Evolutionary conservation across 1,139 yeast genomes (phyloP), one percentile per base, ranked within the genome.

Genomic region (Kodamaea derodonti): DNA sequence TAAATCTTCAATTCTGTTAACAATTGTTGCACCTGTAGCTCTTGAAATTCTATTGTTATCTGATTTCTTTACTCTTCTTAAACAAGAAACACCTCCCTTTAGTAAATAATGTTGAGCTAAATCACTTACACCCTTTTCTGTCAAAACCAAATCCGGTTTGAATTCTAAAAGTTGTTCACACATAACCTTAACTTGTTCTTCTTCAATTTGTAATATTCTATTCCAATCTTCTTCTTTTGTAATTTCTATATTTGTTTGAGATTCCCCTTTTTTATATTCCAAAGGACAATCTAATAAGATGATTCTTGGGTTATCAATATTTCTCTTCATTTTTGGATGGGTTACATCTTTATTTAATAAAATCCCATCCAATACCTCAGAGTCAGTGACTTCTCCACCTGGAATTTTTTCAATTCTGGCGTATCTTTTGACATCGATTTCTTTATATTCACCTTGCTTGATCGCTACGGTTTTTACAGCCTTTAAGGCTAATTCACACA

Each of bases 81-180:
- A 72, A 2, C 88, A 95, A 34, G 95, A 77, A 45, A 90, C 90
- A 37, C 95, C 95, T 42, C 95, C 96, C 67, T 90, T 90, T 55
- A 92, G 73, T 47, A 94, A 68, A 62, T 84, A 90, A 65, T 94
- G 99, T 63, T 94, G 99, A 27, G 98, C 99, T 56, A 94, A 73
- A 61, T 94, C 99, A 35, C 95, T 84, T 17, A 94, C 97, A 47
- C 99, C 99, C 73, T 94, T 94, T 62, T 94, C 99, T 34, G 98
- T 94, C 47, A 94, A 83, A 29, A 94, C 97, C 52, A 94, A 73
- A 57, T 86, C 95, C 14, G 98, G 98, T 58, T 87, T 86, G 57
- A 86, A 78, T 40, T 84, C 78, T 47, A 90, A 72, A 45, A 94
- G 77, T 49, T 81, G 84, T 40, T 87, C 95, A 64, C 97, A 90